Evolutionary conservation across 2,329 filamentous ascomycete genomes (phyloP).

Genomic region (Sporothrix variecibatus): DNA sequence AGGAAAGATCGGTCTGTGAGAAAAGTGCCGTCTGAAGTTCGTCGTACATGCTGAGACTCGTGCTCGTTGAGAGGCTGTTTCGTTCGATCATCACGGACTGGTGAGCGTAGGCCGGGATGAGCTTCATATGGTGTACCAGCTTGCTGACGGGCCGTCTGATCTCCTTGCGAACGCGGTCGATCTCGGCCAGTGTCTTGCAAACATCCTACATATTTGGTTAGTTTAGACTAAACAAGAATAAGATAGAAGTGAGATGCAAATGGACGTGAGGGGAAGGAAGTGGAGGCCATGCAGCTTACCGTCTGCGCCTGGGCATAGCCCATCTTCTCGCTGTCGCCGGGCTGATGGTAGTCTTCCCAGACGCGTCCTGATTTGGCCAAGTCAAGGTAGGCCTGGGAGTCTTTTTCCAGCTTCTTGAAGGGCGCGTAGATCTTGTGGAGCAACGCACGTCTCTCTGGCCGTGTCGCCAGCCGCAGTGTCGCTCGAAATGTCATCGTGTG

Average conservation of each 20-base stretch:
- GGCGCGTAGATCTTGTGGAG: background rate
- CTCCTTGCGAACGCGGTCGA: background rate
- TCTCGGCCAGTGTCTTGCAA: background rate
- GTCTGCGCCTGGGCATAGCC: background rate
- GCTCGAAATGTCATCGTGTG: background rate
- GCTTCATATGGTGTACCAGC: background rate
- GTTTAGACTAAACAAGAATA: no score
- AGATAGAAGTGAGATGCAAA: no score
- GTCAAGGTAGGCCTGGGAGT: background rate
- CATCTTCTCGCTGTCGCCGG: background rate
- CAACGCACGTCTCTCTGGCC: background rate
- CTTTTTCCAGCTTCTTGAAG: background rate
- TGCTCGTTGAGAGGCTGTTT: background rate
- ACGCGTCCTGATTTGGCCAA: background rate
- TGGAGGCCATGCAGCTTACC: background rate
- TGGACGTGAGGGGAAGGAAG: no score
- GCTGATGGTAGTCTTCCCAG: background rate
- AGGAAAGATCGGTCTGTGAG: background rate
- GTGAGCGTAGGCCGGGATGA: background rate
- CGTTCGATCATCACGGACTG: slow-evolving; percentile 3
- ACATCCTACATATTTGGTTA: no score
- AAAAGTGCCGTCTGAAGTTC: background rate
- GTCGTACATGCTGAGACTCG: no score
- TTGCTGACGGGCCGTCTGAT: background rate
- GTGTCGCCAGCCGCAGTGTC: background rate